Evolutionary conservation across 306 rosid genomes (phyloP).

Genomic region (Dryas drummondii): DNA sequence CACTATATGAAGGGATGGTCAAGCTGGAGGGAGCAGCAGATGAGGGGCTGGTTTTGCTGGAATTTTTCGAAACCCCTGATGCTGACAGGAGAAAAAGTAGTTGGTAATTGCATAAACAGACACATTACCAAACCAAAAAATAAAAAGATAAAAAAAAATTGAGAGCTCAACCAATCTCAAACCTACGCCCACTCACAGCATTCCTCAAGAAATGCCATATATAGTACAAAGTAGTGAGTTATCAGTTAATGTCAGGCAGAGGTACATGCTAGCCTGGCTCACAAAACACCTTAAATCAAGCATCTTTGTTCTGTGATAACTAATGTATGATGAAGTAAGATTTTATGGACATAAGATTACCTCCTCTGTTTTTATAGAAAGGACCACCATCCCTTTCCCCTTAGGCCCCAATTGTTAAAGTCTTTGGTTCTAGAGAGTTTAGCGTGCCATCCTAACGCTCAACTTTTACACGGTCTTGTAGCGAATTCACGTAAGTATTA

Average conservation of each 20-base stretch:
- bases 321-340: neutral
- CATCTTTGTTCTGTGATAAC: constrained; percentile 7
- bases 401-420: constrained; percentile 1
- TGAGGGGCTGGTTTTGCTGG: constrained; percentile 49
- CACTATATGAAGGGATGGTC: constrained; percentile 51
- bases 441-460: neutral
- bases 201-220: neutral
- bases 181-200: neutral
- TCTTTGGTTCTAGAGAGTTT: constrained; percentile 3
- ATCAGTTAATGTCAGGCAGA: neutral
- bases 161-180: constrained; percentile 15
- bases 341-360: neutral
- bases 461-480: constrained; percentile 4
- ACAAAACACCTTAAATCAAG: constrained; percentile 4
- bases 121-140: neutral
- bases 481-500: neutral
- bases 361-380: neutral
- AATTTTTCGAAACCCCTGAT: constrained; percentile 47
- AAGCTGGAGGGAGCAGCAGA: constrained; percentile 46
- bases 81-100: constrained; percentile 21
- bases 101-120: constrained; percentile 21
- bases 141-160: neutral
- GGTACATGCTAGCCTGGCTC: constrained; percentile 8
- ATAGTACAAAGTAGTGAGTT: neutral
- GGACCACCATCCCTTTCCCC: neutral